Evolutionary conservation across 306 rosid genomes (phyloP), one percentile per base, ranked within the genome.

Genomic region (Vigna unguiculata): DNA sequence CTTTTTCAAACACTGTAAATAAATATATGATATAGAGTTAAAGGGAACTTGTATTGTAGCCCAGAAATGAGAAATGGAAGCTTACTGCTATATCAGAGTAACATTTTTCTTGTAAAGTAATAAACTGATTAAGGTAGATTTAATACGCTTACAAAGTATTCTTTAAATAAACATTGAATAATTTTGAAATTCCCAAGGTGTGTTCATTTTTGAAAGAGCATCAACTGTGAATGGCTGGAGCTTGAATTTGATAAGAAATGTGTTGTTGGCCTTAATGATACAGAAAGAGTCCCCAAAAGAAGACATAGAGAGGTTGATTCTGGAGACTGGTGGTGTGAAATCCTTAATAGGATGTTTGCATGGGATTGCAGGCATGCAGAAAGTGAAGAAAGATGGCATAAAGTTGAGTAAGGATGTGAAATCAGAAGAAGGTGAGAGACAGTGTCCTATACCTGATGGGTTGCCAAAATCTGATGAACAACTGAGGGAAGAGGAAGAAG

Each of bases 371-470:
- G 68, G 57, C 0, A 88, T 92, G 75, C 84, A 45, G 7, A 90
- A 90, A 46, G 59, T 72, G 16, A 94, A 86, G 77, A 86, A 82
- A 62, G 59, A 21, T 3, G 85, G 21, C 2, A 19, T 49, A 3
- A 74, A 64, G 53, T 15, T 74, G 64, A 20, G 69, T 20, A 76
- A 74, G 70, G 72, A 80, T 15, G 72, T 54, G 24, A 60, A 40
- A 3, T 76, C 63, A 16, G 82, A 46, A 6, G 49, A 45, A 61
- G 65, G 17, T 20, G 68, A 80, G 38, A 85, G 75, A 16, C 64
- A 0, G 0, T 90, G 85, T 19, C 98, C 93, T 9, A 75, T 82
- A 46, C 98, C 98, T 5, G 98, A 94, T 77, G 98, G 98, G 47
- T 79, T 94, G 82, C 98, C 98, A 2, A 94, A 92, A 80, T 79